phyloP scores from a whole-genome alignment of 768 basidiomycete genomes.

The Lactifluus rugatus region DNA sequence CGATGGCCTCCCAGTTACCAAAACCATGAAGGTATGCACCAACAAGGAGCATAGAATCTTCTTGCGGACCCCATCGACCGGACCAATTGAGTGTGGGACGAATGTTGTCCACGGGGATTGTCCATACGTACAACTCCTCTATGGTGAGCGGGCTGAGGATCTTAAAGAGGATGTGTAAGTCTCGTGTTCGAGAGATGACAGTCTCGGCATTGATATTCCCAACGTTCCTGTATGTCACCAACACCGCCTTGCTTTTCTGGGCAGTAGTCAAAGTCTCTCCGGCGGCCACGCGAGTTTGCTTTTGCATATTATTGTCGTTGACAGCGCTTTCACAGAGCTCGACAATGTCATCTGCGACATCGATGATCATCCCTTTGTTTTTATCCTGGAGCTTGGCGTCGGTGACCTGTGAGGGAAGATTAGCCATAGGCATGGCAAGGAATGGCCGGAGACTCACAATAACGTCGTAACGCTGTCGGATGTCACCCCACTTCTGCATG shows the following conservation, averaged over 20 bases:
- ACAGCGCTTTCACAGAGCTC: slow-evolving; percentile 77
- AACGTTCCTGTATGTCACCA: slow-evolving; percentile 83
- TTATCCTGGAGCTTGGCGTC: slow-evolving; percentile 91
- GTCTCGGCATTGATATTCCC: slow-evolving; percentile 97
- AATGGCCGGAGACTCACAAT: slow-evolving; percentile 55
- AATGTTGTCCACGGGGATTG: slow-evolving; percentile 85
- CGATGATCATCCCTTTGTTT: slow-evolving; percentile 85
- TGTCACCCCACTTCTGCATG: slow-evolving; percentile 96
- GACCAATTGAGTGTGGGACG: slow-evolving; percentile 95
- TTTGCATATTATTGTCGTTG: slow-evolving; percentile 72
- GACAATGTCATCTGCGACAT: slow-evolving; percentile 89
- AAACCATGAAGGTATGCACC: slow-evolving; percentile 92
- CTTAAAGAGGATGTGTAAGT: slow-evolving; percentile 79
- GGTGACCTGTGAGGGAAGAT: slow-evolving; percentile 43
- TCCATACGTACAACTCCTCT: slow-evolving; percentile 73
- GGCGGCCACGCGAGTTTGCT: slow-evolving; percentile 61
- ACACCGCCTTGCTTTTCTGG: slow-evolving; percentile 94
- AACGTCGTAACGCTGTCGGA: slow-evolving; percentile 84
- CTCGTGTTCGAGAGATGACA: slow-evolving; percentile 78
- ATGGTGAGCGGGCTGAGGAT: slow-evolving; percentile 53
- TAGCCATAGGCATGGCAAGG: slow-evolving; percentile 2
- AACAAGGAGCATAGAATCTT: slow-evolving; percentile 91
- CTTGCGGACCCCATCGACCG: slow-evolving; percentile 84
- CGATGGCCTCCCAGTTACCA: slow-evolving; percentile 94
- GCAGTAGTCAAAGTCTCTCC: slow-evolving; percentile 88